A percentile compares a stretch with the other conserved stretches of the same genome.
These are phyloP conservation scores for Beauveria asiatica DNA, from an alignment of 2,329 filamentous ascomycete species.

Conservation along the genomic window DNA sequence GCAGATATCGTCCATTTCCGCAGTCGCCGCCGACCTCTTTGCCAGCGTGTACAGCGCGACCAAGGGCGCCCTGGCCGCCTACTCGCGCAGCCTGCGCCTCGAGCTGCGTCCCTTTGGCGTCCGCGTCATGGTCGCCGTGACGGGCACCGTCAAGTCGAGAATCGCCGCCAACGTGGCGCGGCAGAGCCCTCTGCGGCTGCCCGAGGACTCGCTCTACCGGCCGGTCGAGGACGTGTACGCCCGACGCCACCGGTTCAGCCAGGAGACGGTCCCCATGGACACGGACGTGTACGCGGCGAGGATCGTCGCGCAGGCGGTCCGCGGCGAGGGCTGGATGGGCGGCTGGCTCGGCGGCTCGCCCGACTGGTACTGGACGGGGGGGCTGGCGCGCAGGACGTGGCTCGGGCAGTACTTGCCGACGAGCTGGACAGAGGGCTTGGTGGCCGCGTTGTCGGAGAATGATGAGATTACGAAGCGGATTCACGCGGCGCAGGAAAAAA, in stretches of 20 bases:
- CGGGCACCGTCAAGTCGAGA: conserved; percentile 44
- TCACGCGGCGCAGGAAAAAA: background rate
- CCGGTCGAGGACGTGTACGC: conserved; percentile 38
- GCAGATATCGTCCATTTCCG: conserved; percentile 46
- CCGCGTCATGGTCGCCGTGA: conserved; percentile 48
- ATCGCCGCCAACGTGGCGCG: conserved; percentile 34
- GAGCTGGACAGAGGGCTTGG: background rate
- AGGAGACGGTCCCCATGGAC: conserved; percentile 36
- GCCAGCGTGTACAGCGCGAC: conserved; percentile 45
- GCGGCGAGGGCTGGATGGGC: conserved; percentile 24
- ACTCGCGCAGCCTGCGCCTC: conserved; percentile 44
- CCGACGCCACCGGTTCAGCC: conserved; percentile 38
- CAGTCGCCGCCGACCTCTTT: conserved; percentile 44
- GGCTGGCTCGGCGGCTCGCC: conserved; percentile 16
- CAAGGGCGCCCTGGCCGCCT: conserved; percentile 45
- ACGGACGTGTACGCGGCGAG: conserved; percentile 35
- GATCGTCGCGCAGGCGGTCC: conserved; percentile 35
- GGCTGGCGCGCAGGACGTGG: conserved; percentile 4
- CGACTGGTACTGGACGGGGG: conserved; percentile 16
- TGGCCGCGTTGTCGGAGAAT: conserved; percentile 2
- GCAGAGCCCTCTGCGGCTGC: conserved; percentile 27
- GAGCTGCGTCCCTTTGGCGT: conserved; percentile 47
- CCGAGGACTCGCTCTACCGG: conserved; percentile 37
- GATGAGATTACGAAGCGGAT: conserved; percentile 1
- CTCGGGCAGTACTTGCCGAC: conserved; percentile 5